Conservation (phyloP, 805 yeast genomes). For the Candida jianshihensis region DNA sequence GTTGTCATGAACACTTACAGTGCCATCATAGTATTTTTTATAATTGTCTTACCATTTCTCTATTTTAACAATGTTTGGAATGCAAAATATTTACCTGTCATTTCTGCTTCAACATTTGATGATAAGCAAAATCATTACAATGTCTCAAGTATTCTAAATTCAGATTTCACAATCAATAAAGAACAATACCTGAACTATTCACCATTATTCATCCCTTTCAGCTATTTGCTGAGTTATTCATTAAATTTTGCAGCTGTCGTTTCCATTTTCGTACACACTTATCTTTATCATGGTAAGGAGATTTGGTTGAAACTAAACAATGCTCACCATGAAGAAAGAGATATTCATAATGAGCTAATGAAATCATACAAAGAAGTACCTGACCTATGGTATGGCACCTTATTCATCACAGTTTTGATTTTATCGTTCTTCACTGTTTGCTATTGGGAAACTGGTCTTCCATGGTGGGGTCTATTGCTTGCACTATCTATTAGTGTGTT, state of each 20-base stretch:
- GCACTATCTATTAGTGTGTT: constrained; percentile 45
- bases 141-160: constrained; percentile 39
- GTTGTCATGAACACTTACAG: constrained; percentile 34
- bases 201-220: constrained; percentile 52
- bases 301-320: constrained; percentile 37
- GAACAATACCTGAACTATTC: constrained; percentile 45
- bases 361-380: constrained; percentile 60
- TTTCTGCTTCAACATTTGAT: constrained; percentile 43
- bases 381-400: constrained; percentile 35
- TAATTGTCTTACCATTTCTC: constrained; percentile 42
- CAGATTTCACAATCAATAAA: constrained; percentile 34
- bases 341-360: constrained; percentile 45
- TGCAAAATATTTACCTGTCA: constrained; percentile 54
- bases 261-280: constrained; percentile 54
- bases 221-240: constrained; percentile 50
- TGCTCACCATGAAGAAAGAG: constrained; percentile 35
- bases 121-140: constrained; percentile 39
- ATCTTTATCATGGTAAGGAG: constrained; percentile 50
- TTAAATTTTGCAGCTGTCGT: constrained; percentile 56
- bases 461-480: constrained; percentile 56
- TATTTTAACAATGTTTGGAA: constrained; percentile 51
- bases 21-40: constrained; percentile 42
- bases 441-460: constrained; percentile 42
- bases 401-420: constrained; percentile 22
- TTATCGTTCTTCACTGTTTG: constrained; percentile 27